These are phyloP conservation scores for Chaetomium globosum DNA, from an alignment of 2,329 filamentous ascomycete species.

Conservation along the genomic window DNA sequence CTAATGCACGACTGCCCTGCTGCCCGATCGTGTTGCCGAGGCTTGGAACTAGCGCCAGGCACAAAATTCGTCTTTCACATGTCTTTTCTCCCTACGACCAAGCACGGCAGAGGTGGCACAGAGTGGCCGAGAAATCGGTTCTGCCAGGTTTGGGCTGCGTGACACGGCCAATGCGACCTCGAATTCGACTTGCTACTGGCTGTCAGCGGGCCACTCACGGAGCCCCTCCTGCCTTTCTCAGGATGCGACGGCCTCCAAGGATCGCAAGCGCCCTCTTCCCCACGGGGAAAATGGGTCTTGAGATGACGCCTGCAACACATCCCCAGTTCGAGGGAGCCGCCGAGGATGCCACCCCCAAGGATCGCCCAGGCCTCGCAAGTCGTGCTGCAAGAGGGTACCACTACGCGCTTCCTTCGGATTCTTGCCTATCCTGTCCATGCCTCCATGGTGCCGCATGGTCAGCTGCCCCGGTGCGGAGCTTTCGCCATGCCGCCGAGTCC, in stretches of 20 bases:
- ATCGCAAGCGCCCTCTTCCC: constrained; percentile 19
- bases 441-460: constrained; percentile 31
- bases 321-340: constrained; percentile 16
- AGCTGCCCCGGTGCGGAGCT: constrained; percentile 27
- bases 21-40: constrained; percentile 27
- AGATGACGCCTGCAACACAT: background rate
- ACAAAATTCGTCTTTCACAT: constrained; percentile 33
- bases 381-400: constrained; percentile 18
- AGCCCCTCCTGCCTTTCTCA: background rate
- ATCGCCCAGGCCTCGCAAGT: constrained; percentile 15
- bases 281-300: constrained; percentile 19
- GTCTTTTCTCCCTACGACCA: constrained; percentile 8
- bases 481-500: background rate
- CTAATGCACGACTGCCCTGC: constrained; percentile 16
- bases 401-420: constrained; percentile 24
- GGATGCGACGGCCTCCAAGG: background rate
- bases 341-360: constrained; percentile 21
- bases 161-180: constrained; percentile 14
- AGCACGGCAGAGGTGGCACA: background rate
- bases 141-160: constrained; percentile 3
- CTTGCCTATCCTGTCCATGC: constrained; percentile 33
- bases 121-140: constrained; percentile 1
- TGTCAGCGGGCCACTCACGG: background rate
- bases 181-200: constrained; percentile 6
- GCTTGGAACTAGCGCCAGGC: constrained; percentile 30